phyloP scores from a whole-genome alignment of 2,329 filamentous ascomycete species.

The Cercospora sp. region DNA sequence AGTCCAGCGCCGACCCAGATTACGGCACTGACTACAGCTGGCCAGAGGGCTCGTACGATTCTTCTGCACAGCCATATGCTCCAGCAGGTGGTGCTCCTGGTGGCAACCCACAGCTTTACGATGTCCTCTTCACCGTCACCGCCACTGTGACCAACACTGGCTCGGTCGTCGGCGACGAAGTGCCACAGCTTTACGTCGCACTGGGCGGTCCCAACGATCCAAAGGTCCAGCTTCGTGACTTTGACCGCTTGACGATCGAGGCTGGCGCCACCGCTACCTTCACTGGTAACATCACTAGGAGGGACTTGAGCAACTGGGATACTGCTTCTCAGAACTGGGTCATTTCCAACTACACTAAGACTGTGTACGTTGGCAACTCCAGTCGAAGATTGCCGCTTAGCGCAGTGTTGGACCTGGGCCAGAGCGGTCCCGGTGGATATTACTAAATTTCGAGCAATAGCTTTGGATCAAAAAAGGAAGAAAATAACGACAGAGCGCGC shows the following conservation, averaged over 20 bases:
- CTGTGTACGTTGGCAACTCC: conserved; percentile 60
- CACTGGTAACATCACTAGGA: conserved; percentile 67
- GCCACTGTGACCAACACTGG: conserved; percentile 74
- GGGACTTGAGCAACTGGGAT: conserved; percentile 90
- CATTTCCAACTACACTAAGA: conserved; percentile 58
- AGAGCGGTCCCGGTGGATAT: conserved; percentile 1
- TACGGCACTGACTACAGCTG: conserved; percentile 66
- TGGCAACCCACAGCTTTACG: conserved; percentile 65
- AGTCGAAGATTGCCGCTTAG: conserved; percentile 58
- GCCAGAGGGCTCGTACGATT: conserved; percentile 59
- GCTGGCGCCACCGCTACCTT: conserved; percentile 70
- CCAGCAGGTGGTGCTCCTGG: conserved; percentile 61
- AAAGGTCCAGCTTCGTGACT: conserved; percentile 55
- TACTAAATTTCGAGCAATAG: neutral
- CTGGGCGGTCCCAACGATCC: conserved; percentile 77
- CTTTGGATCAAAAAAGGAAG: neutral
- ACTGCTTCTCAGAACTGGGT: conserved; percentile 76
- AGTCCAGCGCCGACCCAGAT: conserved; percentile 58
- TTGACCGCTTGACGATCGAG: conserved; percentile 72
- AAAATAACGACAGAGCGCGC: neutral
- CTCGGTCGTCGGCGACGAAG: conserved; percentile 63
- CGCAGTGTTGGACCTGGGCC: neutral
- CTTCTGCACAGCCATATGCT: conserved; percentile 58
- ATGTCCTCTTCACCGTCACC: conserved; percentile 67
- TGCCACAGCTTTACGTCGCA: conserved; percentile 73